Percentiles rank a stretch among this genome's conserved stretches.
Evolutionary conservation across 2,329 filamentous ascomycete species (phyloP).

Genomic region (Nigrospora sphaerica): DNA sequence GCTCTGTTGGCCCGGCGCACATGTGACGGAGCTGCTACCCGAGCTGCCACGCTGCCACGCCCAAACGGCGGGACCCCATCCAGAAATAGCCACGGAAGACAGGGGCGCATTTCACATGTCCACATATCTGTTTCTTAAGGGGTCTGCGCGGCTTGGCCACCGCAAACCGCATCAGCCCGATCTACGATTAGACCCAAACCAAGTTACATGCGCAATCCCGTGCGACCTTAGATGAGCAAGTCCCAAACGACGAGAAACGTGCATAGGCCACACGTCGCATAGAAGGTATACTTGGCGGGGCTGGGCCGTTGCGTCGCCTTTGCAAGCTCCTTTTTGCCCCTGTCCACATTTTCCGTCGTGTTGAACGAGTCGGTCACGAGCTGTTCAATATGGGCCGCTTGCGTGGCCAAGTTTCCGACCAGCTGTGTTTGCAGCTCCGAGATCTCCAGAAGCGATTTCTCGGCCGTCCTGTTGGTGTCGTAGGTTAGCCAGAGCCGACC

Average conservation of each 20-base stretch:
- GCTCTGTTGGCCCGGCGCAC: no score
- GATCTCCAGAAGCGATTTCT: slow-evolving; percentile 88
- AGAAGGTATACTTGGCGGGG: slow-evolving; percentile 71
- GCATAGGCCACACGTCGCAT: slow-evolving; percentile 69
- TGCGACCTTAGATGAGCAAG: slow-evolving; percentile 45
- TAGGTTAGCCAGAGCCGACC: background rate
- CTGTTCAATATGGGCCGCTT: slow-evolving; percentile 84
- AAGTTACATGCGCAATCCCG: no score
- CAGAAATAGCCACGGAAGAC: no score
- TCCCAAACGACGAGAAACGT: slow-evolving; percentile 73
- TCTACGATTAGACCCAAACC: no score
- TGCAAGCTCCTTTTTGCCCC: slow-evolving; percentile 87
- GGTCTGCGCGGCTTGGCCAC: no score
- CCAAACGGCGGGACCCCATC: no score
- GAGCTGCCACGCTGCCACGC: no score
- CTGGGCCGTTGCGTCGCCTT: slow-evolving; percentile 67
- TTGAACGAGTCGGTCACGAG: slow-evolving; percentile 75
- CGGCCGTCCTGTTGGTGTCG: slow-evolving; percentile 57
- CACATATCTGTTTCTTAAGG: no score
- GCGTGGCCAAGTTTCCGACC: slow-evolving; percentile 75
- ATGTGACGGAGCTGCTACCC: no score
- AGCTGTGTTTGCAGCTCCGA: slow-evolving; percentile 86
- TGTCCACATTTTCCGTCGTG: slow-evolving; percentile 79
- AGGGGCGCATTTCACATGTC: no score
- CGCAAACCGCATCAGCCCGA: no score